Conservation (phyloP, 805 yeast species). For the Ogataea parapolymorpha region DNA sequence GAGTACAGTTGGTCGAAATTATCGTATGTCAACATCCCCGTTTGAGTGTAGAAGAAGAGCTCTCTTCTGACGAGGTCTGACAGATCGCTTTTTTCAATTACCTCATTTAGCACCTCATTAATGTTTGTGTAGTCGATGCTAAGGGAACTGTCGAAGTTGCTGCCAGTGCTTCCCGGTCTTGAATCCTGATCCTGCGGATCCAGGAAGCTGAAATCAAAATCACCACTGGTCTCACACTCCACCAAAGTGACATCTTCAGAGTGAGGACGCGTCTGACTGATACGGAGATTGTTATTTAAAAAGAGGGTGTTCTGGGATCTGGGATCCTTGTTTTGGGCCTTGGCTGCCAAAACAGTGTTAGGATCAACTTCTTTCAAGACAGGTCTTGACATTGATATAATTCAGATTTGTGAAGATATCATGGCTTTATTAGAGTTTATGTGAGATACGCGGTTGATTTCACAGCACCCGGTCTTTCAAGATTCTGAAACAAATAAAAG, state of each 20-base stretch:
- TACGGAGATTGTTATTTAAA: slow-evolving; percentile 3
- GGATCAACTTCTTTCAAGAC: not conserved
- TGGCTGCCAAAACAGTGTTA: not conserved
- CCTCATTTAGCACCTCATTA: not conserved
- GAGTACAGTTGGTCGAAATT: slow-evolving; percentile 16
- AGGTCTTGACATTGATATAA: slow-evolving; percentile 1
- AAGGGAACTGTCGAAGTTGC: slow-evolving; percentile 1
- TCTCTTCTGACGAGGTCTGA: slow-evolving; percentile 15
- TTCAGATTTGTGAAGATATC: not conserved
- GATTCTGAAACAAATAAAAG: slow-evolving; percentile 13
- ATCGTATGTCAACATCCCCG: slow-evolving; percentile 17
- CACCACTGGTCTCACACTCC: slow-evolving; percentile 3
- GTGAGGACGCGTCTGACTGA: slow-evolving; percentile 5
- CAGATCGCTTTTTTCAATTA: slow-evolving; percentile 8
- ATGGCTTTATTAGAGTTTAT: not conserved
- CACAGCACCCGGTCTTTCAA: not conserved
- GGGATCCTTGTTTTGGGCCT: slow-evolving; percentile 6
- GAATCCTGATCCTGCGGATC: slow-evolving; percentile 1
- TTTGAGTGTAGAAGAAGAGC: slow-evolving; percentile 16
- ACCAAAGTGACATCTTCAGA: slow-evolving; percentile 2
- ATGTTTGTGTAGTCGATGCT: slow-evolving; percentile 9
- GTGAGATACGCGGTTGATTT: slow-evolving; percentile 1
- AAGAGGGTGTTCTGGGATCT: slow-evolving; percentile 5
- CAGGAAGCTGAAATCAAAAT: slow-evolving; percentile 3
- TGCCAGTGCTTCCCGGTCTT: slow-evolving; percentile 7